phyloP scores from a whole-genome alignment of 164 flowering plant species.

The Sextonia rubra region DNA sequence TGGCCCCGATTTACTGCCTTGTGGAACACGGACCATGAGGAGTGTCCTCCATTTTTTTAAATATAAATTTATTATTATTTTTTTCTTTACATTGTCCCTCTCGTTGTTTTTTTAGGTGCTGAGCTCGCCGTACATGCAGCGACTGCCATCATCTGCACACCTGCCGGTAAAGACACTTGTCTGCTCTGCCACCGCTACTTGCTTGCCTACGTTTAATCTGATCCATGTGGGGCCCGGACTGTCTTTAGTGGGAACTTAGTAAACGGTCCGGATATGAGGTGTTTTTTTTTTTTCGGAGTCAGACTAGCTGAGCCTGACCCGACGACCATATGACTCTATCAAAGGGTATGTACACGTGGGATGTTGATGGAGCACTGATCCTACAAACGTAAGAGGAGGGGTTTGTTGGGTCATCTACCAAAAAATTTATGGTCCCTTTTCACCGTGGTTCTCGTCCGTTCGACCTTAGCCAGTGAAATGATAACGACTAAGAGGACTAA shows the following conservation, averaged over 20 bases:
- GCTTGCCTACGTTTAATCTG: background rate
- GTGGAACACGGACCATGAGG: background rate
- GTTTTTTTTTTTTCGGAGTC: no score
- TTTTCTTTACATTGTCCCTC: background rate
- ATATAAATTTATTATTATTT: background rate
- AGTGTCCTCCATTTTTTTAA: no score
- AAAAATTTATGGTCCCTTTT: no score
- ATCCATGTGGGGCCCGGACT: background rate
- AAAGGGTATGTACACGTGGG: no score
- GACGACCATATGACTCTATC: no score
- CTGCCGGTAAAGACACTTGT: slow-evolving; percentile 6
- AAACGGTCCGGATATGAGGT: background rate
- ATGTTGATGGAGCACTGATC: no score
- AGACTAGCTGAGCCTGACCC: no score
- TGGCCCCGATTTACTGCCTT: background rate
- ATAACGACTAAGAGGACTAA: no score
- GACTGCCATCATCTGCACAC: slow-evolving; percentile 23
- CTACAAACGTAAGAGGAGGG: no score
- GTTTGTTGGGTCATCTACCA: no score
- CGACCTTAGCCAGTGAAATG: no score
- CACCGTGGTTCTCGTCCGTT: no score
- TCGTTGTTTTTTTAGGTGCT: slow-evolving; percentile 26
- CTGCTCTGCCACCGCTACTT: background rate
- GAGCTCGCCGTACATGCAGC: slow-evolving; percentile 63
- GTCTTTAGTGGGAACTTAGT: background rate